Base-by-base conservation (phyloP, 345 rosid species). In the Linum usitatissimum region DNA sequence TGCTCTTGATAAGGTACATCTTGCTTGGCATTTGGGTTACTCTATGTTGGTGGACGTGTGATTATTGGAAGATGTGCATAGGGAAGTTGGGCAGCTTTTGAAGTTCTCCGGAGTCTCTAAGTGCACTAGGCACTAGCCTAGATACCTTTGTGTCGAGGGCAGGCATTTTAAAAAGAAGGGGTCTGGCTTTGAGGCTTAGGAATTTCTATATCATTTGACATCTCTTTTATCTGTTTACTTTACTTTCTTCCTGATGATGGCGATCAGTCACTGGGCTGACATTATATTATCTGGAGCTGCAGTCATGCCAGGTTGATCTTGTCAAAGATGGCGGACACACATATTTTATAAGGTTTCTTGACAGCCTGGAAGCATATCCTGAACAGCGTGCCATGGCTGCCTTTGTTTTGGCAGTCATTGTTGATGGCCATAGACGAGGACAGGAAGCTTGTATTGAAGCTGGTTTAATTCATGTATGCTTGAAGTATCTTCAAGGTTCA, bases 331-430 rank as follows among this genome's bases (percentile, higher is more conserved):
- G 89, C 40, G 97, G 97, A 23, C 99, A 94, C 70, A 68, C 76
- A 74, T 94, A 90, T 84, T 90, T 94, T 79, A 86, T 94, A 69
- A 80, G 89, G 78, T 90, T 94, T 77, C 95, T 94, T 64, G 96
- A 94, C 76, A 88, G 96, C 73, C 76, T 79, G 72, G 97, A 86
- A 79, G 96, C 99, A 57, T 90, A 75, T 76, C 97, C 99, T 53
- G 99, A 94, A 72, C 99, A 94, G 75, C 93, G 99, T 64, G 99
- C 99, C 60, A 94, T 94, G 99, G 97, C 99, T 74, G 97, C 97
- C 65, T 94, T 94, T 88, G 99, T 90, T 71, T 80, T 94, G 83
- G 96, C 99, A 66, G 99, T 90, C 73, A 88, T 94, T 81, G 90
- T 90, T 73, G 99, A 94, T 73, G 96, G 99, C 34, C 97, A 94